Evolutionary conservation across 768 basidiomycete genomes (phyloP).

Genomic region (Lactarius indigo): DNA sequence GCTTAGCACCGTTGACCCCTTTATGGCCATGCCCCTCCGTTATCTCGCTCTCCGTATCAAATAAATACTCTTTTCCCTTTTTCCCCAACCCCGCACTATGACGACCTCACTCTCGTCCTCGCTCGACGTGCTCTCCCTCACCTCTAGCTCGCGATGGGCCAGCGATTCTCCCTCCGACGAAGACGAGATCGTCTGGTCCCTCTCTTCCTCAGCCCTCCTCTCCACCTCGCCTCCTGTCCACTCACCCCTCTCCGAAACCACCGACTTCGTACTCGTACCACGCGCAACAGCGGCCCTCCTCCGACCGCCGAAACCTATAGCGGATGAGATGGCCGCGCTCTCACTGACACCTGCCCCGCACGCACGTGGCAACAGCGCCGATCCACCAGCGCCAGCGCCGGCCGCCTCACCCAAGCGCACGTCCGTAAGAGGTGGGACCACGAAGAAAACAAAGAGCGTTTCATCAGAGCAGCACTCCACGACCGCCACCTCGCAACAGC

Average conservation of each 20-base stretch:
- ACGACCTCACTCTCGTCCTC: slow-evolving; percentile 17
- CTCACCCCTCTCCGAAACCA: slow-evolving; percentile 30
- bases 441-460: neutral
- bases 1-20: slow-evolving; percentile 13
- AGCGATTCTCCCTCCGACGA: slow-evolving; percentile 23
- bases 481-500: slow-evolving; percentile 6
- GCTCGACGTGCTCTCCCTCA: slow-evolving; percentile 15
- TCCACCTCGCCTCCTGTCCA: slow-evolving; percentile 6
- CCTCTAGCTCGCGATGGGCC: slow-evolving; percentile 19
- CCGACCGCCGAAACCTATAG: neutral
- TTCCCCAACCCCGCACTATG: neutral
- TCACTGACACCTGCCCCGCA: neutral
- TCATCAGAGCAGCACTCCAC: neutral
- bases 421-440: neutral
- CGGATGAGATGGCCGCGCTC: slow-evolving; percentile 1
- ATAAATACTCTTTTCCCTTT: slow-evolving; percentile 5
- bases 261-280: slow-evolving; percentile 34
- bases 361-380: neutral
- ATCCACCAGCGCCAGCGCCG: neutral
- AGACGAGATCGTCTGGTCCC: slow-evolving; percentile 26
- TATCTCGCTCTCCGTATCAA: neutral
- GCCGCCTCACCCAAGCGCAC: neutral
- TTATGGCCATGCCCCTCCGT: neutral
- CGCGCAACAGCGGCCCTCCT: slow-evolving; percentile 46
- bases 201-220: slow-evolving; percentile 18